Percentiles rank a stretch among this genome's conserved stretches.
These are phyloP conservation scores for Apiospora pterosperma DNA, from an alignment of 2,329 filamentous ascomycete genomes.

Conservation along the genomic window DNA sequence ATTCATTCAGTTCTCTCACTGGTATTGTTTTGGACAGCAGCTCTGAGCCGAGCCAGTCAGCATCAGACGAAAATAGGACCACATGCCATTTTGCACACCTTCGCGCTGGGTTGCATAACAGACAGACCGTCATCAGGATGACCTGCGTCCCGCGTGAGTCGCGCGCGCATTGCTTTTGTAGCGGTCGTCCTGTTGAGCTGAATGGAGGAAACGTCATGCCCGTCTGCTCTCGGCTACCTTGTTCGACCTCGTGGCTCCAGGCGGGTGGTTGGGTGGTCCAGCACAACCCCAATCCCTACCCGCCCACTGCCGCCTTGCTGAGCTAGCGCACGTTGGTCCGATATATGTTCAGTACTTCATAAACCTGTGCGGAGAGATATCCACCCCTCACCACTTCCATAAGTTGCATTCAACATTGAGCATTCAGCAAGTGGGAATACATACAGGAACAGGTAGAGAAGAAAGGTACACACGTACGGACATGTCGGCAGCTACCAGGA, in stretches of 20 bases:
- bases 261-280: background rate
- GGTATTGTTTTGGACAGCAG: too few species aligned
- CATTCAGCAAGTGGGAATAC: background rate
- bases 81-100: too few species aligned
- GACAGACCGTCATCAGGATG: too few species aligned
- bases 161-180: too few species aligned
- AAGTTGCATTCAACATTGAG: background rate
- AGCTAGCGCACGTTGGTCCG: background rate
- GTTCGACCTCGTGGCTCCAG: background rate
- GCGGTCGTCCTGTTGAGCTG: background rate
- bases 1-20: too few species aligned
- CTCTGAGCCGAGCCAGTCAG: too few species aligned
- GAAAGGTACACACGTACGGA: too few species aligned
- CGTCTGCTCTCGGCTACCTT: background rate
- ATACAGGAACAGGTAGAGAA: background rate
- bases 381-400: background rate
- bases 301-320: background rate
- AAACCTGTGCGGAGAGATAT: background rate
- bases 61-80: too few species aligned
- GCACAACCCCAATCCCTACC: background rate
- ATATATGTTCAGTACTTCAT: background rate
- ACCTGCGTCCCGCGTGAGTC: too few species aligned
- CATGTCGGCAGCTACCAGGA: background rate
- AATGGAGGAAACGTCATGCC: background rate
- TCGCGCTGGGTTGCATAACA: too few species aligned